These are phyloP conservation scores for Aureobasidium sp. DNA, from an alignment of 2,329 filamentous ascomycete genomes.

Conservation along the genomic window DNA sequence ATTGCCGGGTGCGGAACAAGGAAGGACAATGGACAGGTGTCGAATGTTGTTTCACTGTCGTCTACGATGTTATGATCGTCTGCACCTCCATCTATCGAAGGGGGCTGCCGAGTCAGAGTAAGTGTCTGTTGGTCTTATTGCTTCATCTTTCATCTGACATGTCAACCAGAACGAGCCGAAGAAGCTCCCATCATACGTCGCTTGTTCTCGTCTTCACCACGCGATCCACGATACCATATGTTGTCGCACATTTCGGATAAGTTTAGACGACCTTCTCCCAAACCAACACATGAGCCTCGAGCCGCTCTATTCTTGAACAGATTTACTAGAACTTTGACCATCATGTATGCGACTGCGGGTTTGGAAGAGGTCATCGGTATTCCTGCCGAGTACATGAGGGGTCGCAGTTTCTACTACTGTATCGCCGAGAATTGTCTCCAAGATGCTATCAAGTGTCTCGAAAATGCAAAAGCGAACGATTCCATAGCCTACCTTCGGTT, in stretches of 20 bases:
- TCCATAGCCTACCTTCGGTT: conserved; percentile 93
- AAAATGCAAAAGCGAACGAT: conserved; percentile 90
- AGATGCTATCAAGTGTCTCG: conserved; percentile 81
- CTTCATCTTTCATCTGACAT: not conserved
- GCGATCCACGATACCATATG: conserved; percentile 92
- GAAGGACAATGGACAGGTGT: conserved; percentile 80
- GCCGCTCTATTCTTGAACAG: conserved; percentile 88
- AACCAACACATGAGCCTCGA: conserved; percentile 75
- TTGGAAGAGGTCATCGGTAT: conserved; percentile 81
- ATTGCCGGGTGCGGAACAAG: conserved; percentile 75
- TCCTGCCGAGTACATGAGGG: conserved; percentile 71
- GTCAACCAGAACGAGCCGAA: conserved; percentile 72
- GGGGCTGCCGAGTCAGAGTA: conserved; percentile 78
- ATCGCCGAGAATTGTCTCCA: conserved; percentile 81
- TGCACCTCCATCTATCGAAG: conserved; percentile 82
- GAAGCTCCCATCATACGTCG: conserved; percentile 83
- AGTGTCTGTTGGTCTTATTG: conserved; percentile 35
- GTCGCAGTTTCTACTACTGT: conserved; percentile 88
- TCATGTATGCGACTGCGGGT: conserved; percentile 89
- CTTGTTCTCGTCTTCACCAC: conserved; percentile 82
- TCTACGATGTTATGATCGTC: conserved; percentile 88
- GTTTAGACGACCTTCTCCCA: conserved; percentile 66
- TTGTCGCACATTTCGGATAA: conserved; percentile 85
- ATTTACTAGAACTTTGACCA: conserved; percentile 82
- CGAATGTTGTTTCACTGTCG: conserved; percentile 91